Evolutionary conservation across 2,329 filamentous ascomycete genomes (phyloP).

Genomic region (Colletotrichum euphorbiae): DNA sequence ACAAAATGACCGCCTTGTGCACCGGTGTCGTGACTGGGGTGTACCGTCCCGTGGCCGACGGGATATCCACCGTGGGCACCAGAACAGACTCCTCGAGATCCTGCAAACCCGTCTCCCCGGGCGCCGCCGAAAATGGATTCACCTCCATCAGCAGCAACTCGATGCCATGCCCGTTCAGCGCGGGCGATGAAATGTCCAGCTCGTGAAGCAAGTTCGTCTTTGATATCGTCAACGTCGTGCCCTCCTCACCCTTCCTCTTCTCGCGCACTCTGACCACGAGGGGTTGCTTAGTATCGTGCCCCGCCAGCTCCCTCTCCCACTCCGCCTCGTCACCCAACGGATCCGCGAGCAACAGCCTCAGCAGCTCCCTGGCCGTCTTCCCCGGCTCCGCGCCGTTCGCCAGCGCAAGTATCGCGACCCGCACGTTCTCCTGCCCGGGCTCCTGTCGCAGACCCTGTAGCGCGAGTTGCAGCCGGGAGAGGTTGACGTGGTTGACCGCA

Average conservation of each 20-base stretch:
- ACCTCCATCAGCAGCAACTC: slow-evolving; percentile 71
- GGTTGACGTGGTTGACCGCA: slow-evolving; percentile 71
- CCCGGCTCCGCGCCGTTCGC: slow-evolving; percentile 51
- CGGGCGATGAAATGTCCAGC: slow-evolving; percentile 71
- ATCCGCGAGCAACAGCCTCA: slow-evolving; percentile 77
- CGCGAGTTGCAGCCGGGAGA: slow-evolving; percentile 78
- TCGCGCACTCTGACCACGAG: slow-evolving; percentile 67
- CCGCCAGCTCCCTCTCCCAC: slow-evolving; percentile 75
- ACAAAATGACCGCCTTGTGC: slow-evolving; percentile 82
- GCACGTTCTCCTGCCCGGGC: slow-evolving; percentile 67
- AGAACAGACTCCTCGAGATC: slow-evolving; percentile 74
- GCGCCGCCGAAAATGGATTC: slow-evolving; percentile 58
- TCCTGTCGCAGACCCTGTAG: slow-evolving; percentile 71
- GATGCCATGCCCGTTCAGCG: slow-evolving; percentile 69
- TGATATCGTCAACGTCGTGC: slow-evolving; percentile 39
- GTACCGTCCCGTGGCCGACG: slow-evolving; percentile 71
- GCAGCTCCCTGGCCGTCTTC: slow-evolving; percentile 70
- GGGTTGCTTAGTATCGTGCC: slow-evolving; percentile 63
- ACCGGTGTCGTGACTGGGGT: slow-evolving; percentile 83
- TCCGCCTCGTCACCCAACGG: slow-evolving; percentile 70
- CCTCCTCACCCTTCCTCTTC: slow-evolving; percentile 1
- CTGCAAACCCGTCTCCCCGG: slow-evolving; percentile 53
- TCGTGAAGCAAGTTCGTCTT: slow-evolving; percentile 61
- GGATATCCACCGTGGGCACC: slow-evolving; percentile 80
- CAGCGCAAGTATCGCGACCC: slow-evolving; percentile 68